Percentiles rank a stretch among this genome's conserved stretches.
These are phyloP conservation scores for Leishmania arabica DNA, from an alignment of 208 protist genomes.

Conservation along the genomic window DNA sequence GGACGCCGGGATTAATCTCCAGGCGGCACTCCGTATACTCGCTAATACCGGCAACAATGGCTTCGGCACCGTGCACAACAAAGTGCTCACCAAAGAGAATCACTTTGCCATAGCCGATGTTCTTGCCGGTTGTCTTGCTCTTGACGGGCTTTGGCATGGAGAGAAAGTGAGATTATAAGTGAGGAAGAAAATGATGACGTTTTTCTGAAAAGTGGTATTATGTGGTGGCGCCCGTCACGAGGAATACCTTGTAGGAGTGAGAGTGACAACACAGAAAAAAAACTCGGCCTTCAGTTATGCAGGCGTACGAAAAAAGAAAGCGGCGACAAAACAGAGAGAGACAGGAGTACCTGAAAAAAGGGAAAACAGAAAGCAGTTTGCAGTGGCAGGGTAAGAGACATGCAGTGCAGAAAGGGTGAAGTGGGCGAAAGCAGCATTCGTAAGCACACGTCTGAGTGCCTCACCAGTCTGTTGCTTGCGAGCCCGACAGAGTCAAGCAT, in stretches of 20 bases:
- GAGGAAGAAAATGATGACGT: slow-evolving; percentile 5
- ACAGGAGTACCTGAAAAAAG: not conserved
- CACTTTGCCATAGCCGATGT: slow-evolving; percentile 88
- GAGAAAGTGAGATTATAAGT: not conserved
- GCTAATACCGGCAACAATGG: slow-evolving; percentile 77
- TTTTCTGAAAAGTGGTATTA: not conserved
- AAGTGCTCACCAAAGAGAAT: slow-evolving; percentile 95
- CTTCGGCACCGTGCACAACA: slow-evolving; percentile 86
- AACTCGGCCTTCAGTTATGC: not conserved
- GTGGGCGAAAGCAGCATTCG: not conserved
- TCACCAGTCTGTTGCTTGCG: not conserved
- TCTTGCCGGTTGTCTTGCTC: slow-evolving; percentile 39
- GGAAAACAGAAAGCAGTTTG: not conserved
- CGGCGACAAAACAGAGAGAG: not conserved
- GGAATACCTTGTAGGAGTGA: not conserved
- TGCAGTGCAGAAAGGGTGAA: too few species aligned
- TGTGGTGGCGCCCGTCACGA: not conserved
- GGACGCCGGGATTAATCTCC: slow-evolving; percentile 34
- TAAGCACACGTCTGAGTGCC: not conserved
- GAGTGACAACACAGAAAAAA: not conserved
- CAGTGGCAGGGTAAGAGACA: not conserved
- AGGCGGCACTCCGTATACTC: slow-evolving; percentile 82
- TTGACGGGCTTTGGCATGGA: slow-evolving; percentile 43
- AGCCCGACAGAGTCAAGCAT: not conserved
- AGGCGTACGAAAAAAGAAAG: not conserved